Percentiles rank a stretch among this genome's conserved stretches.
These are phyloP conservation scores for Hymenoscyphus scutula DNA, from an alignment of 2,329 filamentous ascomycete genomes.

Conservation along the genomic window DNA sequence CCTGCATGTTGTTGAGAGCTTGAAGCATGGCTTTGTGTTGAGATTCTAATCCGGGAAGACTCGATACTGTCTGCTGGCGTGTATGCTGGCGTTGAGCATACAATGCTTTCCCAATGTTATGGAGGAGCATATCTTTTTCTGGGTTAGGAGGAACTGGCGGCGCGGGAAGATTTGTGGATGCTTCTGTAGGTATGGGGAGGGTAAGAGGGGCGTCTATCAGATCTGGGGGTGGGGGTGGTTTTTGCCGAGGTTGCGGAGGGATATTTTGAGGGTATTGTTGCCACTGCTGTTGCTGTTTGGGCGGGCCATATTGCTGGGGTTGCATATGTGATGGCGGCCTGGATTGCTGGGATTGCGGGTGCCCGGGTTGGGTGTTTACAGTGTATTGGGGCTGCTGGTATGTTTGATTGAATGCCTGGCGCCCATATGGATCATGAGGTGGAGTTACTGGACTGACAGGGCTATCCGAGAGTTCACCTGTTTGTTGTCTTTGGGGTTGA, in stretches of 20 bases:
- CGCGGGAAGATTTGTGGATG: constrained; percentile 53
- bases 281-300: constrained; percentile 30
- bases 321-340: constrained; percentile 24
- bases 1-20: constrained; percentile 67
- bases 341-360: constrained; percentile 20
- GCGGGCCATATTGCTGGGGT: constrained; percentile 20
- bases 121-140: constrained; percentile 84
- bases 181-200: constrained; percentile 45
- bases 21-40: constrained; percentile 75
- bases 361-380: constrained; percentile 17
- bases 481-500: constrained; percentile 30
- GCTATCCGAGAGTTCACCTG: constrained; percentile 28
- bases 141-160: constrained; percentile 94
- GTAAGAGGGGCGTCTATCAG: constrained; percentile 54
- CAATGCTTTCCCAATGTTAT: constrained; percentile 70
- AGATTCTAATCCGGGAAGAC: constrained; percentile 71
- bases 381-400: constrained; percentile 16
- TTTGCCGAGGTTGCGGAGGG: constrained; percentile 38
- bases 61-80: constrained; percentile 69
- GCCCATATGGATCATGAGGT: constrained; percentile 24
- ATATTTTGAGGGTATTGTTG: constrained; percentile 33
- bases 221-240: constrained; percentile 43
- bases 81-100: constrained; percentile 66
- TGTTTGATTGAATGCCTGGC: constrained; percentile 23
- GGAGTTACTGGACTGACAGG: constrained; percentile 32